Base-by-base conservation (phyloP, 192 early-diverging fungal species). In the Backusella circina region DNA sequence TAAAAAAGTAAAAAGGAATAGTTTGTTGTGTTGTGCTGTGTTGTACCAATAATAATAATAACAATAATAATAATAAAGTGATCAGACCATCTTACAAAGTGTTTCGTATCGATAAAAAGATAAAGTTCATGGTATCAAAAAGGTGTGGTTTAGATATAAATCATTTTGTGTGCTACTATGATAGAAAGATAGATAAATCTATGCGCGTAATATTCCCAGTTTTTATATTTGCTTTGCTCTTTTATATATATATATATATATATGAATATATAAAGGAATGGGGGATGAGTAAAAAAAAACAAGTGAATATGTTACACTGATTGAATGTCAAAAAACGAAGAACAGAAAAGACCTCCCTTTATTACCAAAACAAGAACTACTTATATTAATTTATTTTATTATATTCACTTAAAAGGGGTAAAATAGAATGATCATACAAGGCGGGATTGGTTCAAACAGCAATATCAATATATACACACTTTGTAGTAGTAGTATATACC, bases 311-410 rank as follows among this genome's bases (percentile, higher is more conserved):
- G 54, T 61, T 61, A 61, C 54, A 61, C 54, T 15, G 54, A 26
- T 61, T 61, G 54, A 61, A 61, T 61, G 54, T 61, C 54, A 61
- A 61, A 61, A 61, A 61, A 28, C n/a, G 54, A 57, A 57, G 54
- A 61, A 3, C 54, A 61, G 54, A 61, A 61, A 61, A 61, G 21
- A 61, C 54, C 54, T 61, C 54, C 54, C 28, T 61, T 61, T 57
- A 57, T 57, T 57, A 57, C 54, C 23, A 57, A 57, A 57, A 28
- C 9, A 28, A 57, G 54, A 57, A 21, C 23, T 57, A 23, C 9
- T 26, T 57, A 57, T 57, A 57, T 57, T 26, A 61, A 61, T 61
- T 61, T 61, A 28, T 28, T 61, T 28, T 61, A 61, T 61, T 61
- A 61, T 61, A 61, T 7, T 41, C 39, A 18, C 7, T 47, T 47